Percentiles rank a stretch among this genome's conserved stretches.
Evolutionary conservation across 2,329 filamentous ascomycete genomes (phyloP).

Genomic region (Sporothrix variecibatus): DNA sequence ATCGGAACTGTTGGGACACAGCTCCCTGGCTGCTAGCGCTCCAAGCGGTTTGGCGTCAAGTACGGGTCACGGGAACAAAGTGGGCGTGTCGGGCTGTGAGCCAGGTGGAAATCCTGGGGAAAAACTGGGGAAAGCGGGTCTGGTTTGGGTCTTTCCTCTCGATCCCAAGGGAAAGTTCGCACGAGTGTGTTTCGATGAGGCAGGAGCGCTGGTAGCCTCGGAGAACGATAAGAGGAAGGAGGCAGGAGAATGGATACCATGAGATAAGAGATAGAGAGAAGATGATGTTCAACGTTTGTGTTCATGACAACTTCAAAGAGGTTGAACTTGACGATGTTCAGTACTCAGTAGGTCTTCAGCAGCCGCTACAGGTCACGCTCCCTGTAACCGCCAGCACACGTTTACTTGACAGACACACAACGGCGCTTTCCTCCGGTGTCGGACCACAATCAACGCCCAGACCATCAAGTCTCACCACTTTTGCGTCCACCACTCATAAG

Average conservation of each 20-base stretch:
- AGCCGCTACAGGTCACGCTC: neutral
- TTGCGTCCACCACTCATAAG: neutral
- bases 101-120: conserved; percentile 29
- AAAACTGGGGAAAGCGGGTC: conserved; percentile 31
- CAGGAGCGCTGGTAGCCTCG: neutral
- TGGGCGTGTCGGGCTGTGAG: conserved; percentile 9
- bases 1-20: neutral
- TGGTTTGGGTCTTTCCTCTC: neutral
- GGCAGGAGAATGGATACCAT: neutral
- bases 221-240: neutral
- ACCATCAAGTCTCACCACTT: neutral
- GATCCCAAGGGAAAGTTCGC: neutral
- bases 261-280: neutral
- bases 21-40: conserved; percentile 17
- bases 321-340: too few relatives aligned
- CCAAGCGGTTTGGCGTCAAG: conserved; percentile 24
- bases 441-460: neutral
- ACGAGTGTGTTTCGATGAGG: neutral
- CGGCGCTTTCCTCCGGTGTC: conserved; percentile 20
- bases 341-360: neutral
- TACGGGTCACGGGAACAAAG: conserved; percentile 30
- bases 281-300: neutral
- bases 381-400: neutral
- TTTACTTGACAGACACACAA: neutral
- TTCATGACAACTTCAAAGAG: too few relatives aligned